These are phyloP conservation scores for Gorgonomyces haynaldii DNA, from an alignment of 192 early-diverging fungal genomes.

Conservation along the genomic window DNA sequence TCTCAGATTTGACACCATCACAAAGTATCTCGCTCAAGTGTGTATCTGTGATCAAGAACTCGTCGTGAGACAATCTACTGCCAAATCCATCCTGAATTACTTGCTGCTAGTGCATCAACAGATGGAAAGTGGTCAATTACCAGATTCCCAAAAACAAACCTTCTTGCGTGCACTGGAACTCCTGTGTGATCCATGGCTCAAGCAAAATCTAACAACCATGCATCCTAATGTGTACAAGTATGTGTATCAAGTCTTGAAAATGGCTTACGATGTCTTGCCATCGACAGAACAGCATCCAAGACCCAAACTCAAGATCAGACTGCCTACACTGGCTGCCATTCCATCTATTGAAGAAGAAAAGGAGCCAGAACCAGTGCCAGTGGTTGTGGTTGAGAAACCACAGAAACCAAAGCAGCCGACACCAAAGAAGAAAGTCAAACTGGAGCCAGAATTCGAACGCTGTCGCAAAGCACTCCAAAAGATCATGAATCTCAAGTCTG, in stretches of 20 bases:
- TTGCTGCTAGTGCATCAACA: conserved; percentile 8
- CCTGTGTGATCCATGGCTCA: no score
- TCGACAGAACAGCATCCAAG: no score
- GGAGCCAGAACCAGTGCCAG: conserved; percentile 12
- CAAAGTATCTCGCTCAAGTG: conserved; percentile 44
- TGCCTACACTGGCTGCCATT: no score
- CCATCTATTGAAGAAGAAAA: conserved; percentile 1
- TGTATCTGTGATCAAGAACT: conserved; percentile 53
- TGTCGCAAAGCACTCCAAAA: conserved; percentile 21
- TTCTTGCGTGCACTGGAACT: no score
- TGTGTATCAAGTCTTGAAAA: no score
- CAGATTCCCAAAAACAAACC: background rate
- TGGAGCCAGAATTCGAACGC: background rate
- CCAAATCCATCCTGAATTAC: conserved; percentile 19
- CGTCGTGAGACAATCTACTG: conserved; percentile 44
- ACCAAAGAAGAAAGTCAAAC: no score
- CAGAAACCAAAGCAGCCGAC: no score
- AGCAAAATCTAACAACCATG: no score
- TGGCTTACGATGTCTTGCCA: no score
- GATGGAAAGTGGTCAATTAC: background rate
- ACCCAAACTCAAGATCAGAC: conserved; percentile 44
- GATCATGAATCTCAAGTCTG: conserved; percentile 8
- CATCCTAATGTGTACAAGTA: no score
- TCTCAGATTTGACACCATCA: conserved; percentile 26
- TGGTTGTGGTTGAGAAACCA: conserved; percentile 10